Base-by-base conservation (phyloP, 2,329 filamentous ascomycete species). In the Elsinoe fawcettii region DNA sequence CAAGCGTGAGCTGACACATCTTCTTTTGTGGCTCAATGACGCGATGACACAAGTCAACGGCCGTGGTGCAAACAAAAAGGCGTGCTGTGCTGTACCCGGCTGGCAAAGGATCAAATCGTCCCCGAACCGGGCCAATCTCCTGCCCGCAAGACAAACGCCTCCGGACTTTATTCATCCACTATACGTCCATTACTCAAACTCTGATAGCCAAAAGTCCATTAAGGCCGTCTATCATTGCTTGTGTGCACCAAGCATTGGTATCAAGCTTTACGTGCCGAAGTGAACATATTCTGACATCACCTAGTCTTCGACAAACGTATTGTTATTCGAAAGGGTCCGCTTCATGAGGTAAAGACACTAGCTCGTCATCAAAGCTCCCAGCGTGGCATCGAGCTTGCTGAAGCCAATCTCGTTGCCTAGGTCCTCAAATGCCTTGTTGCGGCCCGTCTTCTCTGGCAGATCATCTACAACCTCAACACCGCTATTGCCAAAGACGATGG, bases 401-500 rank as follows among this genome's bases (percentile, higher is more conserved):
- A 32, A 58, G 9, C 56, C 56, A 41, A 54, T 44, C 46, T 58
- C 30, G 18, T 46, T 25, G 6, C 46, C 56, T 3, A 58, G 37
- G 9, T 54, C 25, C 23, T 43, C 37, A 18, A 58, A 58, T 1
- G 34, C 56, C 12, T 43, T 37, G 36, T 49, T 41, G 8, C 56
- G 6, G 18, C 25, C 49, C 23, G 47, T 55, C 36, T 44, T 22
- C 16, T 34, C 58, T 5, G 63, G 60, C 37, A 58, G 51, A 56
- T 64, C 63, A 23, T 61, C 47, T 30, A 51, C 58, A 8, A 61
- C 25, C n/a, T 55, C 49, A 12, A 58, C 30, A 36, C 51, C 49
- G 8, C 55, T 58, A 2, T 51, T 18, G 18, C 60, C 60, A 27
- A 64, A 47, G 11, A 63, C 60, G 25, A 58, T 59, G 5, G 62